Base-by-base conservation (phyloP, 148 eudicot genomes). In the Dianthus caryophyllus region DNA sequence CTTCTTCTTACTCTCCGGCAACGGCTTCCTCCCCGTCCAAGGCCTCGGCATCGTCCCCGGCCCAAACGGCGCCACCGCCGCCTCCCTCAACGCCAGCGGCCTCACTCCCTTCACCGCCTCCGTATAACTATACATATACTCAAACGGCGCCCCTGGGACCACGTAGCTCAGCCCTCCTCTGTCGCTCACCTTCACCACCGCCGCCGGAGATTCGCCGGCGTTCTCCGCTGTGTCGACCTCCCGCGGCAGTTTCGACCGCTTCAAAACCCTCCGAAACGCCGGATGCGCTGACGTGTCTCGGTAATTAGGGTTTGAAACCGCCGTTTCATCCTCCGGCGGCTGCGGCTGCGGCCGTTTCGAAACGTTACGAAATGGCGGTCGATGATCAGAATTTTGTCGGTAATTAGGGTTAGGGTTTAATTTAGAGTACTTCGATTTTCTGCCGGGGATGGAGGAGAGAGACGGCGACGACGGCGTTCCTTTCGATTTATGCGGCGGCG, bases 11-110 rank as follows among this genome's bases (percentile, higher is more conserved):
- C 88, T 81, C 0, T 80, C 76, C 12, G 86, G 86, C 72, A 94
- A 49, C 21, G 99, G 99, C 81, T 86, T 90, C 72, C 88, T 64
- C 15, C 99, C 97, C 1, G 89, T 83, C 98, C 98, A 94, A 1
- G 98, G 97, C 71, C 91, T 75, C 17, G 87, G 71, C 85, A 94
- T 84, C 0, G 96, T 85, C 20, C 54, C 78, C 5, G 98, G 87
- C 71, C 84, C 98, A 36, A 94, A 94, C 13, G 97, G 98, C 5
- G 96, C 82, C 21, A 94, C 80, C 2, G 94, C 82, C 11, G 92
- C 86, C 82, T 94, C 97, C 17, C 98, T 72, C 9, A 90, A 64
- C 73, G 75, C 84, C 20, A 88, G 6, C 11, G 98, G 97, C 82
- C 73, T 86, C 66, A 73, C 81, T 69, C 67, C 67, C 71, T 88